A percentile compares a stretch with the other conserved stretches of the same genome.
Evolutionary conservation across 2,329 filamentous ascomycete genomes (phyloP).

Genomic region (Laburnicola sp.): DNA sequence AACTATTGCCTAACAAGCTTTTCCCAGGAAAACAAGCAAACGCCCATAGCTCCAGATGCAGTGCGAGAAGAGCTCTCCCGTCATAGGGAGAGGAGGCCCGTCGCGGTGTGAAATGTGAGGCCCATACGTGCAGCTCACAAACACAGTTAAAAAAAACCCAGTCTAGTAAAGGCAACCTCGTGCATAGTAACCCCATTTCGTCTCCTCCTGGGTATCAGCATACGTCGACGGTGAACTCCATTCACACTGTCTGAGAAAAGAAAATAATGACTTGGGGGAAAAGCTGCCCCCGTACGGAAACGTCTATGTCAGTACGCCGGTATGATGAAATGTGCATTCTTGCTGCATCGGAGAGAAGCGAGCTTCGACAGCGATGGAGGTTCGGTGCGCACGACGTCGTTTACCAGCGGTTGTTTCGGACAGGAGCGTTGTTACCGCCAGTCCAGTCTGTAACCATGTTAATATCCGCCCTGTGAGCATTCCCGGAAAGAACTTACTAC

Average conservation of each 20-base stretch:
- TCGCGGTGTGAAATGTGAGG: constrained; percentile 5
- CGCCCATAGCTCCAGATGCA: constrained; percentile 33
- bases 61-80: constrained; percentile 9
- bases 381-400: constrained; percentile 12
- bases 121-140: constrained; percentile 11
- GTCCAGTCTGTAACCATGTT: constrained; percentile 36
- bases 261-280: constrained; percentile 12
- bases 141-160: constrained; percentile 26
- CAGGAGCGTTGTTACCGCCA: constrained; percentile 45
- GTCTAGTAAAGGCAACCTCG: constrained; percentile 27
- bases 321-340: constrained; percentile 5
- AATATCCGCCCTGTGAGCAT: constrained; percentile 12
- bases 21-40: constrained; percentile 19
- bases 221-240: constrained; percentile 19
- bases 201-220: constrained; percentile 38
- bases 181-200: constrained; percentile 22
- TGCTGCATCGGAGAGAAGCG: constrained; percentile 13
- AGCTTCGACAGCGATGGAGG: constrained; percentile 8
- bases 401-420: constrained; percentile 49
- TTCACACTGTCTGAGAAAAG: constrained; percentile 1
- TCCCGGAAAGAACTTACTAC: constrained; percentile 31
- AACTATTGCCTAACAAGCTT: constrained; percentile 35
- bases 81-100: not conserved
- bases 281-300: constrained; percentile 13
- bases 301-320: constrained; percentile 33